Base-by-base conservation (phyloP, 768 basidiomycete genomes). In the Suillus brevipes region DNA sequence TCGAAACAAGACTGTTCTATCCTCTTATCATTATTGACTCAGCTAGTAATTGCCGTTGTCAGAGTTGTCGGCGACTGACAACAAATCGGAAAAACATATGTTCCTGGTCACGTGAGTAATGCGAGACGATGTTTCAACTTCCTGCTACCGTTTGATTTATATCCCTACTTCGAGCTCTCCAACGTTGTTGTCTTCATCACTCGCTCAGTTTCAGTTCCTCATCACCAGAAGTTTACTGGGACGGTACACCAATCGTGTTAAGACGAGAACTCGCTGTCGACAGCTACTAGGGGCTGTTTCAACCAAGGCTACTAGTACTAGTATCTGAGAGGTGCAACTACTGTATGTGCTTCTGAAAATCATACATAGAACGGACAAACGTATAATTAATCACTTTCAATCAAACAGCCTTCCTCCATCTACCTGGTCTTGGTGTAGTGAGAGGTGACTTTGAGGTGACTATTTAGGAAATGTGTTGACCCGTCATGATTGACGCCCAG, bases 41-140 rank as follows among this genome's bases (percentile, higher is more conserved):
- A 36, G 34, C 34, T 36, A 36, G 34, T 36, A 4, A 6, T 34
- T 34, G 6, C 5, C 34, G 6, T 4, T 34, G 34, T 34, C 6
- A 34, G 31, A 31, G 31, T 3, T 34, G 34, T 34, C 6, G 5
- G 34, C 34, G 34, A 34, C 34, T 34, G 8, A 36, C 6, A 36
- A 31, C 31, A 31, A 31, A 31, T 31, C 2, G 34, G 34, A 36
- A 36, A 34, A 36, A 36, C 34, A 36, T 77, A 42, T 20, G 78
- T 1, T 68, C 67, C 13, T 64, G 61, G 64, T 81, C 79, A 43
- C 47, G 47, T 49, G 47, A 49, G 12, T 13, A n/a, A 49, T 25
- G n/a, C 3, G 12, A 23, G 47, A 25, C 45, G 40, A 16, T 14
- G 16, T 9, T 45, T 3, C 4, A 43, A 45, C 10, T 45, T 20